Percentiles rank a stretch among this genome's conserved stretches.
phyloP scores from a whole-genome alignment of 1,284 basidiomycete genomes.

The Tylopilus sp. region DNA sequence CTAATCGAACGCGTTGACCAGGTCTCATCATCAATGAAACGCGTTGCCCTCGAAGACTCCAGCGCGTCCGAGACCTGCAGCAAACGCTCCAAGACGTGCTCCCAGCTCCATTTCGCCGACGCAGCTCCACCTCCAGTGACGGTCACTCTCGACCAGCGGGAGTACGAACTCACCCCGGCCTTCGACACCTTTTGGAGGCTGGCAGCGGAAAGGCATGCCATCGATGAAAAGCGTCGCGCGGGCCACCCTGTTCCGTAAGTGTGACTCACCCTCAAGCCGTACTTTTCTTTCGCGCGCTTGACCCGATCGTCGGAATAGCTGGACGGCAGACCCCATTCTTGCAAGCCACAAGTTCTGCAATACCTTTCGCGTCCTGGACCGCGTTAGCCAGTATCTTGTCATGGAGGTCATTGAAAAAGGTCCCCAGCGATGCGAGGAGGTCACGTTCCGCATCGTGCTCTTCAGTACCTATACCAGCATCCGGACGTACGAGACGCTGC shows the following conservation, averaged over 20 bases:
- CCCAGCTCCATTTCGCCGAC: conserved; percentile 17
- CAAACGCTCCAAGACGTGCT: conserved; percentile 28
- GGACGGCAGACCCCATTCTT: conserved; percentile 55
- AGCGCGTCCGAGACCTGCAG: conserved; percentile 7
- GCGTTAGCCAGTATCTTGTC: conserved; percentile 56
- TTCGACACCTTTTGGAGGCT: conserved; percentile 60
- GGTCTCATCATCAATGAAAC: conserved; percentile 19
- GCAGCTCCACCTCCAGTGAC: conserved; percentile 27
- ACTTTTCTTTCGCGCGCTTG: conserved; percentile 11
- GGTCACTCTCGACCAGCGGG: conserved; percentile 36
- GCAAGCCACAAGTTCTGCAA: conserved; percentile 54
- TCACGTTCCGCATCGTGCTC: conserved; percentile 58
- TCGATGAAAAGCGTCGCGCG: conserved; percentile 50
- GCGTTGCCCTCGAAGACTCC: conserved; percentile 13
- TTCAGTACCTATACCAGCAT: conserved; percentile 60
- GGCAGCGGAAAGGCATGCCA: conserved; percentile 52
- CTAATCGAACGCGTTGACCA: conserved; percentile 8
- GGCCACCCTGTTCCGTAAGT: conserved; percentile 50
- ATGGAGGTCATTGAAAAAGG: conserved; percentile 60
- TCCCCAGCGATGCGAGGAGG: conserved; percentile 47
- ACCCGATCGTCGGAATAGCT: conserved; percentile 35
- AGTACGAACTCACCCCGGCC: conserved; percentile 44
- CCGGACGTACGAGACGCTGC: conserved; percentile 57
- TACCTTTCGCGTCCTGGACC: conserved; percentile 58
- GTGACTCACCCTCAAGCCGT: background rate